These are phyloP conservation scores for Trichosporon sp. DNA, from an alignment of 1,284 basidiomycete species.

Conservation along the genomic window DNA sequence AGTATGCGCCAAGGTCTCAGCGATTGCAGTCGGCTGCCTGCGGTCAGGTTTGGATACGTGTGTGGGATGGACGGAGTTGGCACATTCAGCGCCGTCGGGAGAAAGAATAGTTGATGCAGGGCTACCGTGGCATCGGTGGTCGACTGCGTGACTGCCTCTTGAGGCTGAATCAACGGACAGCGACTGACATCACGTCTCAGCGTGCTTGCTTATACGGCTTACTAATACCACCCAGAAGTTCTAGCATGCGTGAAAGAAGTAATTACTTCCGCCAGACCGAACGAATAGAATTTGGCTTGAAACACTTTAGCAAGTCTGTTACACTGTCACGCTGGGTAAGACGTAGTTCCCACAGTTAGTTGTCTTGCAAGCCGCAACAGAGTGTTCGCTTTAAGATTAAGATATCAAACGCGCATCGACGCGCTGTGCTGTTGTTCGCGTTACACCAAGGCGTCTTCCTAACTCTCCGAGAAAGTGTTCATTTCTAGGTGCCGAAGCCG, in stretches of 20 bases:
- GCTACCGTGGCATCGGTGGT: too few species aligned
- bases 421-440: neutral
- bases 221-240: neutral
- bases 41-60: neutral
- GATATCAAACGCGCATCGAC: neutral
- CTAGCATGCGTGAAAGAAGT: neutral
- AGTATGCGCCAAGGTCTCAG: too few species aligned
- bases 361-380: neutral
- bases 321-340: conserved; percentile 9
- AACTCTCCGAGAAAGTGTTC: conserved; percentile 1
- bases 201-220: neutral
- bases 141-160: neutral
- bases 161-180: neutral
- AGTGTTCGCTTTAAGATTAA: conserved; percentile 2
- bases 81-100: too few species aligned
- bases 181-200: neutral
- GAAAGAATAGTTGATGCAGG: neutral
- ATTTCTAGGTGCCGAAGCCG: neutral
- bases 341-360: neutral
- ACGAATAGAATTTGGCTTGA: conserved; percentile 2
- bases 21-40: neutral
- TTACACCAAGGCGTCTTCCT: neutral
- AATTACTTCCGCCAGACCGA: neutral
- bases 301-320: neutral
- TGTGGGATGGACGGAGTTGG: neutral